Evolutionary conservation across 306 rosid species (phyloP).

Genomic region (Sphenostylis stenocarpa): DNA sequence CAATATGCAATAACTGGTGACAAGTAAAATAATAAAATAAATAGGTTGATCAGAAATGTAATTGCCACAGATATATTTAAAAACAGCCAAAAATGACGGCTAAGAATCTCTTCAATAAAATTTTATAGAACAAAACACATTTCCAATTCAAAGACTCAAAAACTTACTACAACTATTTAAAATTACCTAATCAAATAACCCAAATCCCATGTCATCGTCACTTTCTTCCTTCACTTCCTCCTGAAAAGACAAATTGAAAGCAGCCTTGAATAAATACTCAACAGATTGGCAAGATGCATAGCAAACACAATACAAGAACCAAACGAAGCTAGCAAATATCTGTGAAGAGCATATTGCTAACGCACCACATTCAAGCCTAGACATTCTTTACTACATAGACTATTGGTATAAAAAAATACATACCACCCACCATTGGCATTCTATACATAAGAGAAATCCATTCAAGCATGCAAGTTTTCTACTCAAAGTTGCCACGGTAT

Average conservation of each 20-base stretch:
- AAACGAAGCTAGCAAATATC: neutral
- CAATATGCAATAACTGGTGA: neutral
- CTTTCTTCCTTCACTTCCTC: conserved; percentile 71
- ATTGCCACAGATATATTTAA: neutral
- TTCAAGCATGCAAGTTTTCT: too few species aligned
- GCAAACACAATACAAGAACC: neutral
- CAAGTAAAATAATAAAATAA: neutral
- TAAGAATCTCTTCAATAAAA: neutral
- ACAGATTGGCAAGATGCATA: neutral
- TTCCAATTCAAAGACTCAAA: neutral
- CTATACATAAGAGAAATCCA: too few species aligned
- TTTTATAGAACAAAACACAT: conserved; percentile 25
- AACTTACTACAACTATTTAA: conserved; percentile 19
- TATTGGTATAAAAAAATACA: too few species aligned
- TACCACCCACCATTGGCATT: too few species aligned
- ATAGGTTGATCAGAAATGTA: neutral
- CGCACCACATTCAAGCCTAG: neutral
- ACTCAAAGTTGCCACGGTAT: too few species aligned
- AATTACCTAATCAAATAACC: conserved; percentile 55
- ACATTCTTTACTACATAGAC: neutral
- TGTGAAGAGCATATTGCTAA: neutral
- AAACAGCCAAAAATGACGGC: conserved; percentile 26
- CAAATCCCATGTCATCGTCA: conserved; percentile 61
- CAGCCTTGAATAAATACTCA: neutral
- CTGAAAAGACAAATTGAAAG: conserved; percentile 37